Evolutionary conservation across 345 rosid genomes (phyloP).

Genomic region (Trapa bicornis): DNA sequence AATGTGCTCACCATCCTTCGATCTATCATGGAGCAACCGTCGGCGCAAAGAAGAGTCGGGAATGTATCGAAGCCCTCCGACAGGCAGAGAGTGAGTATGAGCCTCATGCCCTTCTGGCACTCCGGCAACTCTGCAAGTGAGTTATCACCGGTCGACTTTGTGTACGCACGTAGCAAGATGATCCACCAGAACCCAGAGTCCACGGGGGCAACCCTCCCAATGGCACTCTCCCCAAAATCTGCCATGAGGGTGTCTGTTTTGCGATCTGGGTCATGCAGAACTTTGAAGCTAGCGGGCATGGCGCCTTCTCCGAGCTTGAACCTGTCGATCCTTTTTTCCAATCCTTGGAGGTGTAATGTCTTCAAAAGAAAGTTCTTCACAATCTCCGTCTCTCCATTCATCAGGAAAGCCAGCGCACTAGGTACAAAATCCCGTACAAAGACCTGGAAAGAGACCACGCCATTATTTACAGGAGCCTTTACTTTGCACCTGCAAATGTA

Average conservation of each 20-base stretch:
- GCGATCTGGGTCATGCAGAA: constrained; percentile 56
- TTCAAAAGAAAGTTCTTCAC: constrained; percentile 61
- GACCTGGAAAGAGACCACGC: constrained; percentile 25
- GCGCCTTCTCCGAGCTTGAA: constrained; percentile 77
- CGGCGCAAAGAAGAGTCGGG: constrained; percentile 80
- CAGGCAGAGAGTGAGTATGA: constrained; percentile 53
- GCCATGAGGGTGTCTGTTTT: constrained; percentile 52
- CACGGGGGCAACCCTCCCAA: constrained; percentile 81
- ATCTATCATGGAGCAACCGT: constrained; percentile 81
- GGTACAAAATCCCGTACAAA: constrained; percentile 81
- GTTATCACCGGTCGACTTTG: constrained; percentile 61
- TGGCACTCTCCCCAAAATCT: constrained; percentile 78
- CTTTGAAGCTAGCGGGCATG: constrained; percentile 85
- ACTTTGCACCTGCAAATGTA: no score
- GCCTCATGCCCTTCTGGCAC: constrained; percentile 73
- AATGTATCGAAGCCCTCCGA: constrained; percentile 81
- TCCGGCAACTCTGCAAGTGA: constrained; percentile 52
- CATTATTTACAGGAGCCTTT: no score
- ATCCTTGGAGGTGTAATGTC: constrained; percentile 60
- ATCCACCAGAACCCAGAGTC: constrained; percentile 94
- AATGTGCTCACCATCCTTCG: constrained; percentile 56
- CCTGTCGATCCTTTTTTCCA: constrained; percentile 54
- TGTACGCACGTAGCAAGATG: constrained; percentile 70
- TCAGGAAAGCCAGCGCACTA: constrained; percentile 66
- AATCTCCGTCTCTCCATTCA: constrained; percentile 68